These are phyloP conservation scores for Jaapia argillacea DNA, from an alignment of 768 basidiomycete species.

Conservation along the genomic window DNA sequence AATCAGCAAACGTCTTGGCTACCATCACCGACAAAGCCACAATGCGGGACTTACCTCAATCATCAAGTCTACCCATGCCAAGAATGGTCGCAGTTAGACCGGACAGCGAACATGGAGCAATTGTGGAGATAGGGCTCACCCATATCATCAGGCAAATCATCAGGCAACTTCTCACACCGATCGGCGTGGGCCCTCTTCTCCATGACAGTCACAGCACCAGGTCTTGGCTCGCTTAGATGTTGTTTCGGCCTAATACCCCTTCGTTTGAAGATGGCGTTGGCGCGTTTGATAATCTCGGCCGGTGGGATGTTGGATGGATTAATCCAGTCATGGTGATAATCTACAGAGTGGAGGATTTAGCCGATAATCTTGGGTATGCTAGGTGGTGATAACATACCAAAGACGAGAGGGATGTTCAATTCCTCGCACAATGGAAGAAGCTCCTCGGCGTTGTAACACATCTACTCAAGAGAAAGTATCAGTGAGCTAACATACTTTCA, in stretches of 20 bases:
- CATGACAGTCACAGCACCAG: slow-evolving; percentile 76
- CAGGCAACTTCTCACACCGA: slow-evolving; percentile 61
- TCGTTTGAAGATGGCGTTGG: slow-evolving; percentile 62
- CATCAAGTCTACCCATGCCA: too few species aligned
- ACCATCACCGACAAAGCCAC: slow-evolving; percentile 9
- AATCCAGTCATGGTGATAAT: slow-evolving; percentile 80
- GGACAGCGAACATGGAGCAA: too few species aligned
- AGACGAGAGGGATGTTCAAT: slow-evolving; percentile 63
- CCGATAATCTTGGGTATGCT: slow-evolving; percentile 17
- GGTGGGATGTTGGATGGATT: slow-evolving; percentile 51
- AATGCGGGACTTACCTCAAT: too few species aligned
- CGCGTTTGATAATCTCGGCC: slow-evolving; percentile 57
- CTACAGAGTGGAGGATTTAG: slow-evolving; percentile 26
- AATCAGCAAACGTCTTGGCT: slow-evolving; percentile 19
- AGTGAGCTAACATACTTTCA: background rate
- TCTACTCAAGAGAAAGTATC: slow-evolving; percentile 25
- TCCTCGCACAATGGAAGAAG: slow-evolving; percentile 82
- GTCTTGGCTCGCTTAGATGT: slow-evolving; percentile 85
- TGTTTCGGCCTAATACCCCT: slow-evolving; percentile 86
- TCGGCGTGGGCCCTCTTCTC: slow-evolving; percentile 83
- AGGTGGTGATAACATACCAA: slow-evolving; percentile 30
- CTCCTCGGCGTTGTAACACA: slow-evolving; percentile 88
- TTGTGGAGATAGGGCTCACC: too few species aligned
- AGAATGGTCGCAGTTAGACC: too few species aligned
- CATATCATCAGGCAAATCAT: slow-evolving; percentile 56